A percentile compares a stretch with the other conserved stretches of the same genome.
Evolutionary conservation across 371 early-diverging fungal genomes (phyloP).

Genomic region (Paraphysoderma sedebokerense): DNA sequence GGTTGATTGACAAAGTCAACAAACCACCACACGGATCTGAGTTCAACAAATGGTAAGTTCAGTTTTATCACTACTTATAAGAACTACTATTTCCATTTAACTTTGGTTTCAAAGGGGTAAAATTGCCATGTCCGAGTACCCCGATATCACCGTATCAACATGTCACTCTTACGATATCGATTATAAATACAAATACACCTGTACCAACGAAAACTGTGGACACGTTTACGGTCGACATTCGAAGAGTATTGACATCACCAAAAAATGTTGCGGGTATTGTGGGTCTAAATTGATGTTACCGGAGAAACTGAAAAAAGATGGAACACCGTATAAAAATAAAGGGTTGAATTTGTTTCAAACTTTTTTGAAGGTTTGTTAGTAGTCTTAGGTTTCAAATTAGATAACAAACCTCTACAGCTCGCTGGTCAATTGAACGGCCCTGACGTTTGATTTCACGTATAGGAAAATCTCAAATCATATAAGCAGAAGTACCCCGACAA

Average conservation of each 20-base stretch:
- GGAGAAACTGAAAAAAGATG: constrained; percentile 14
- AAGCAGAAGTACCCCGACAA: no score
- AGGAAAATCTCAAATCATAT: no score
- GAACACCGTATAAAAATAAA: constrained; percentile 10
- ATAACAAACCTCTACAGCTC: no score
- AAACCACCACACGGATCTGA: constrained; percentile 15
- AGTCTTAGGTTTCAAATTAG: no score
- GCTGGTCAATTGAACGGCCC: no score
- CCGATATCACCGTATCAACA: constrained; percentile 11
- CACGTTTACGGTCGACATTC: constrained; percentile 7
- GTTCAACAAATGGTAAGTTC: constrained; percentile 15
- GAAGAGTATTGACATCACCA: constrained; percentile 7
- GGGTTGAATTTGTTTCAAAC: constrained; percentile 5
- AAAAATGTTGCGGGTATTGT: constrained; percentile 11
- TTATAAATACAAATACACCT: constrained; percentile 11
- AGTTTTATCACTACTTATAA: neutral
- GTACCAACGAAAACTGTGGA: constrained; percentile 9
- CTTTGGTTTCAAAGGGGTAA: no score
- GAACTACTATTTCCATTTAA: no score
- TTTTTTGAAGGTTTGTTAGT: constrained; percentile 20
- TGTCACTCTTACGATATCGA: constrained; percentile 21
- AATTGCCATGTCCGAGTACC: constrained; percentile 3
- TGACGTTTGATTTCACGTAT: no score
- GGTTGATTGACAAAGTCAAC: constrained; percentile 11
- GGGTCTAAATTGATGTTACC: constrained; percentile 2